These are phyloP conservation scores for Carallia pectinifolia DNA, from an alignment of 345 rosid species.

Conservation along the genomic window DNA sequence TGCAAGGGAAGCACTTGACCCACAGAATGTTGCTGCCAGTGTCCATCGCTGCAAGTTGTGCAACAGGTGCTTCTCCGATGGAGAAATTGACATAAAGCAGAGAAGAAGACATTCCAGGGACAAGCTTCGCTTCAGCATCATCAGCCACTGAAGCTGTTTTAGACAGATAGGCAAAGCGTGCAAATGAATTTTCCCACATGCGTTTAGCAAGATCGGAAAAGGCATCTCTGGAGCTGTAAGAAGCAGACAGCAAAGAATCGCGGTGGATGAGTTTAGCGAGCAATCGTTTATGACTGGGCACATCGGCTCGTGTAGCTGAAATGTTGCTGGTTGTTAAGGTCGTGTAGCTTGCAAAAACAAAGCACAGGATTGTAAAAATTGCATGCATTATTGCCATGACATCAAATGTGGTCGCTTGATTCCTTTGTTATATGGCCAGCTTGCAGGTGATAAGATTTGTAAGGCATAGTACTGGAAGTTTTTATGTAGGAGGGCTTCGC, in stretches of 20 bases:
- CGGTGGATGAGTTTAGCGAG: slow-evolving; percentile 25
- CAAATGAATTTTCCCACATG: slow-evolving; percentile 10
- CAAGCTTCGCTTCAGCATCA: slow-evolving; percentile 11
- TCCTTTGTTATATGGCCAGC: no score
- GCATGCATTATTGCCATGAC: no score
- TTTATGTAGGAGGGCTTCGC: no score
- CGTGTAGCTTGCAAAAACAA: background rate
- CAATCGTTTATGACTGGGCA: slow-evolving; percentile 2
- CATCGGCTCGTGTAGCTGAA: background rate
- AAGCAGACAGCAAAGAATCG: slow-evolving; percentile 9
- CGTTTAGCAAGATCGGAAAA: slow-evolving; percentile 2
- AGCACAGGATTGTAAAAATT: background rate
- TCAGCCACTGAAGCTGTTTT: background rate
- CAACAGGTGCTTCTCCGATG: slow-evolving; percentile 36
- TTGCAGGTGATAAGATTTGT: no score
- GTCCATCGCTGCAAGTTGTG: slow-evolving; percentile 38
- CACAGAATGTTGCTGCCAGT: slow-evolving; percentile 40
- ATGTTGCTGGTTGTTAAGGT: background rate
- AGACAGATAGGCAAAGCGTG: slow-evolving; percentile 26
- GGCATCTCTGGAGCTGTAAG: slow-evolving; percentile 7
- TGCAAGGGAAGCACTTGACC: slow-evolving; percentile 38
- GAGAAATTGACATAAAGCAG: slow-evolving; percentile 30
- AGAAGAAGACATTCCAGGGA: background rate
- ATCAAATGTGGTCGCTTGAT: no score
- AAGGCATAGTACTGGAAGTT: no score